phyloP scores from a whole-genome alignment of 2,329 filamentous ascomycete genomes.

The Sordariomycetes sp. region DNA sequence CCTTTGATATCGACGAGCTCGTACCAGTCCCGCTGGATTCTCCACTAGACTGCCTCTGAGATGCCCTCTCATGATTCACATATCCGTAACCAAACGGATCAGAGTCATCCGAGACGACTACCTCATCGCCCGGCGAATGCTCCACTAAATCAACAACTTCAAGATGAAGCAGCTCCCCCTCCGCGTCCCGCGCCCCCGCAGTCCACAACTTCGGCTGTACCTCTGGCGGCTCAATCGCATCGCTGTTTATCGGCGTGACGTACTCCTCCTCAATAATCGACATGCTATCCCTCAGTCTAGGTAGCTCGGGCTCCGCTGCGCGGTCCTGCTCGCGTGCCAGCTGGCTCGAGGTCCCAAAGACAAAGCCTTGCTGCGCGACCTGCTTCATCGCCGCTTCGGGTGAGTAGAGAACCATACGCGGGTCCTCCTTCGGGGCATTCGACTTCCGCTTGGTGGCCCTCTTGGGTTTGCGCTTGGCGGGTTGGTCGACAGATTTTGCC shows the following conservation, averaged over 20 bases:
- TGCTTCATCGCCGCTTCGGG: conserved; percentile 55
- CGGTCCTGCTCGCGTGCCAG: conserved; percentile 62
- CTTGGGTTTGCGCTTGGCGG: conserved; percentile 17
- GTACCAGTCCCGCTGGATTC: neutral
- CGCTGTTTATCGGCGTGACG: conserved; percentile 22
- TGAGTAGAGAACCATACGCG: conserved; percentile 40
- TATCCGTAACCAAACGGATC: conserved; percentile 30
- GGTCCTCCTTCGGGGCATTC: conserved; percentile 18
- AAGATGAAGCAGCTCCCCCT: conserved; percentile 50
- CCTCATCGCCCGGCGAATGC: conserved; percentile 21
- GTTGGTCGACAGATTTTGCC: neutral
- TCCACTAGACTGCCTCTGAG: neutral
- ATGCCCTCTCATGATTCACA: neutral
- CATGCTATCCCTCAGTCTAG: conserved; percentile 4
- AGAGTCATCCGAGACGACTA: conserved; percentile 10
- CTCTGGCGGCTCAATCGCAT: conserved; percentile 18
- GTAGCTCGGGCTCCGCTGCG: conserved; percentile 14
- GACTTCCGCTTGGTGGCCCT: conserved; percentile 14
- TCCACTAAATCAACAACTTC: conserved; percentile 44
- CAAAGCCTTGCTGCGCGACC: conserved; percentile 56
- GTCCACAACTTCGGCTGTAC: conserved; percentile 46
- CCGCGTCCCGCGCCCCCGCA: conserved; percentile 51
- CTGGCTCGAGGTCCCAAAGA: conserved; percentile 82
- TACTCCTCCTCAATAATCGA: conserved; percentile 20
- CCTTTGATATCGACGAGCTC: neutral